Evolutionary conservation across 192 early-diverging fungal genomes (phyloP).

Genomic region (Gigaspora rosea): DNA sequence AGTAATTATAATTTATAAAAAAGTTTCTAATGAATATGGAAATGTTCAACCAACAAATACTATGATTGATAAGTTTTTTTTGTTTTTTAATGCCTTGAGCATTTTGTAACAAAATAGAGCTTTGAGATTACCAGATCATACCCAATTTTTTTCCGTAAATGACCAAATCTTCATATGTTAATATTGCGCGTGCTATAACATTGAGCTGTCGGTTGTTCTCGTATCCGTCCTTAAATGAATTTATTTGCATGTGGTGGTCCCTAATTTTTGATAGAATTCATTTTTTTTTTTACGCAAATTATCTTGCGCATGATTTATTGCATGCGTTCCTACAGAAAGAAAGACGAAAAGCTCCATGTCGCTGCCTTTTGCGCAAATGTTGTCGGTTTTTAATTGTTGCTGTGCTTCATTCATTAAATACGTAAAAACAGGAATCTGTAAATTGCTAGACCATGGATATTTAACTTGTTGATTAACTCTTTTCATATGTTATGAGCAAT

Average conservation of each 20-base stretch:
- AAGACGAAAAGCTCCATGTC: conserved; percentile 19
- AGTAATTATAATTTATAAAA: too few relatives aligned
- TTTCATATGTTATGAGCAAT: background rate
- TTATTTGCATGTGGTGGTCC: too few relatives aligned
- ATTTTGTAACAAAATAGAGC: too few relatives aligned
- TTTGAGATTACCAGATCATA: conserved; percentile 22
- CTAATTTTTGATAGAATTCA: background rate
- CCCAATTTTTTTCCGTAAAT: background rate
- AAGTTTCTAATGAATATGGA: too few relatives aligned
- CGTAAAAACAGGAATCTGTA: background rate
- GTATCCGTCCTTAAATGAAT: background rate
- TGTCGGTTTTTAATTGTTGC: background rate
- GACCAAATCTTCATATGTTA: conserved; percentile 6
- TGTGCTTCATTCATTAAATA: background rate
- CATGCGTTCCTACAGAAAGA: background rate
- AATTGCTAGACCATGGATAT: background rate
- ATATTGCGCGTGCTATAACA: conserved; percentile 13
- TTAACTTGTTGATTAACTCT: too few relatives aligned
- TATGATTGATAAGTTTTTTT: too few relatives aligned
- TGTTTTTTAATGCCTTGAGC: too few relatives aligned
- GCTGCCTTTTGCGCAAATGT: background rate
- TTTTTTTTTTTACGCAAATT: background rate
- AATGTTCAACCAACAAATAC: too few relatives aligned
- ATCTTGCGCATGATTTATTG: conserved; percentile 1
- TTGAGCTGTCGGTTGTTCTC: conserved; percentile 7